phyloP scores from a whole-genome alignment of 1,284 basidiomycete species.

The Cutaneotrichosporon sp. region DNA sequence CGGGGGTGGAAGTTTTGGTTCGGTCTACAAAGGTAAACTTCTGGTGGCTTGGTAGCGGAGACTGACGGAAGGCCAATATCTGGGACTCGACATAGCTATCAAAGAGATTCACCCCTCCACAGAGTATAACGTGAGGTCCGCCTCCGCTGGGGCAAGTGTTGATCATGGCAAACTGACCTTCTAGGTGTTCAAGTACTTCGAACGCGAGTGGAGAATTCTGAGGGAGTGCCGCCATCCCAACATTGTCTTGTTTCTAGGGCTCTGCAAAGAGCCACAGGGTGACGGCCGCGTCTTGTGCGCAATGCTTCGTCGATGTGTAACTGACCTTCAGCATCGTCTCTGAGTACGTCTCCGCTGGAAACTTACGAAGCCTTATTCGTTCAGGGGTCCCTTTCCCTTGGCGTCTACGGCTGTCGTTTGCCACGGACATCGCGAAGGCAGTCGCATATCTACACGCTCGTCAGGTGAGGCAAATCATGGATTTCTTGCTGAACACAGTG shows the following conservation, averaged over 20 bases:
- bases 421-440: slow-evolving; percentile 86
- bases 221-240: slow-evolving; percentile 84
- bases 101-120: slow-evolving; percentile 88
- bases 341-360: slow-evolving; percentile 68
- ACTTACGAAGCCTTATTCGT: slow-evolving; percentile 82
- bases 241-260: slow-evolving; percentile 88
- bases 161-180: not conserved
- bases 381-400: slow-evolving; percentile 70
- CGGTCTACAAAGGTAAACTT: slow-evolving; percentile 73
- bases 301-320: not conserved
- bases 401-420: slow-evolving; percentile 86
- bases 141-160: not conserved
- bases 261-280: slow-evolving; percentile 75
- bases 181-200: slow-evolving; percentile 85
- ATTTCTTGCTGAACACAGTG: slow-evolving; percentile 36
- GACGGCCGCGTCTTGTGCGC: slow-evolving; percentile 67
- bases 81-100: slow-evolving; percentile 92
- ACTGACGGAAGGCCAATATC: slow-evolving; percentile 63
- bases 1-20: slow-evolving; percentile 86
- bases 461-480: slow-evolving; percentile 50
- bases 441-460: slow-evolving; percentile 95
- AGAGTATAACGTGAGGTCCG: slow-evolving; percentile 66
- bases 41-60: not conserved
- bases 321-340: slow-evolving; percentile 60
- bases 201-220: slow-evolving; percentile 95